phyloP scores from a whole-genome alignment of 345 rosid genomes.

The Populus pruinosa region DNA sequence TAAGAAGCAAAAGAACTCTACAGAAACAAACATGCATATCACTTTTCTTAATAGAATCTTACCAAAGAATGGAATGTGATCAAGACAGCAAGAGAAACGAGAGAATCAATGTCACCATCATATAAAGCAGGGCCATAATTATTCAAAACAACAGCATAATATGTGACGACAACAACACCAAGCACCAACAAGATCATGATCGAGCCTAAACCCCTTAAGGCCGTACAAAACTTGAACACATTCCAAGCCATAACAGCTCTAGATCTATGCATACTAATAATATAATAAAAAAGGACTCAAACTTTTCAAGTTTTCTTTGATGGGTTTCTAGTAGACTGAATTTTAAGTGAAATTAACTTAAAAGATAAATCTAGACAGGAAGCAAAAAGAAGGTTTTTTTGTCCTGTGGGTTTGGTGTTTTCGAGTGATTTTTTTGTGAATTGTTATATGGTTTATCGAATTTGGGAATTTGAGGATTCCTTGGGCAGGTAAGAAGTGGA shows the following conservation, averaged over 20 bases:
- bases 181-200: constrained; percentile 95
- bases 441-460: constrained; percentile 32
- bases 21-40: neutral
- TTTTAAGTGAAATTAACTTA: neutral
- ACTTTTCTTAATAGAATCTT: constrained; percentile 17
- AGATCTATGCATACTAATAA: constrained; percentile 80
- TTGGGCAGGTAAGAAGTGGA: constrained; percentile 16
- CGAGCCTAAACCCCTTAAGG: constrained; percentile 89
- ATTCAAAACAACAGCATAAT: constrained; percentile 85
- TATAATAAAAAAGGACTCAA: neutral
- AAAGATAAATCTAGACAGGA: neutral
- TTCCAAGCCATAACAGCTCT: constrained; percentile 98
- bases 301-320: neutral
- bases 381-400: neutral
- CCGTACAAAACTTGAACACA: constrained; percentile 94
- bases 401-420: neutral
- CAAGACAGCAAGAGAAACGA: constrained; percentile 52
- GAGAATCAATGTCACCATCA: constrained; percentile 60
- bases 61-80: constrained; percentile 80
- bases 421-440: constrained; percentile 2
- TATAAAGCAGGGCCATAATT: constrained; percentile 77
- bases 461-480: constrained; percentile 13
- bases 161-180: constrained; percentile 89
- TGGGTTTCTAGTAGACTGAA: neutral
- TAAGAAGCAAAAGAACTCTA: neutral